phyloP scores from a whole-genome alignment of 768 basidiomycete species.

The Boletus rubroflammeus region DNA sequence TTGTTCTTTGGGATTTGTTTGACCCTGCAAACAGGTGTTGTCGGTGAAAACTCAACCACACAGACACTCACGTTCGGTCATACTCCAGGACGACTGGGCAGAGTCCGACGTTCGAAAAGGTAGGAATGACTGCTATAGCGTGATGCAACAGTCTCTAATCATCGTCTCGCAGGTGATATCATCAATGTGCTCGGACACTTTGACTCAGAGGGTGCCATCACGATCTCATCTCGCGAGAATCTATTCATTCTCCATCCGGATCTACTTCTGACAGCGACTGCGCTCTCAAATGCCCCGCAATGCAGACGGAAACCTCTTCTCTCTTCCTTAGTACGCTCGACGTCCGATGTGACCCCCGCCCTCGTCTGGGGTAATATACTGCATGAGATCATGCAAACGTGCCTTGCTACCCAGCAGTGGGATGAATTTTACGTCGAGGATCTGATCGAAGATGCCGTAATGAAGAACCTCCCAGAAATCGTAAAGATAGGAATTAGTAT shows the following conservation, averaged over 20 bases:
- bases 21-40: conserved; percentile 40
- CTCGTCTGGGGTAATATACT: conserved; percentile 91
- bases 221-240: conserved; percentile 60
- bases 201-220: conserved; percentile 41
- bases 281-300: conserved; percentile 76
- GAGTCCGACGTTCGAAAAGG: conserved; percentile 58
- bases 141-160: neutral
- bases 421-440: conserved; percentile 58
- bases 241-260: conserved; percentile 90
- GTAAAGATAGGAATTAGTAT: conserved; percentile 54
- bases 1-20: neutral
- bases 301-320: conserved; percentile 89
- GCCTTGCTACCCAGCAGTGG: conserved; percentile 61
- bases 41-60: conserved; percentile 42
- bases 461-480: conserved; percentile 54
- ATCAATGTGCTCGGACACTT: conserved; percentile 69
- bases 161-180: conserved; percentile 58
- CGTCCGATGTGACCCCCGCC: conserved; percentile 58
- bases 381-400: conserved; percentile 86
- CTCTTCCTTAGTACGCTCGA: conserved; percentile 54
- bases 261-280: conserved; percentile 84
- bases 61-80: conserved; percentile 44
- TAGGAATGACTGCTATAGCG: conserved; percentile 27
- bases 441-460: conserved; percentile 54
- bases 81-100: conserved; percentile 78